phyloP scores from a whole-genome alignment of 163 green algal species.

The Chlamydomonas reinhardtii region DNA sequence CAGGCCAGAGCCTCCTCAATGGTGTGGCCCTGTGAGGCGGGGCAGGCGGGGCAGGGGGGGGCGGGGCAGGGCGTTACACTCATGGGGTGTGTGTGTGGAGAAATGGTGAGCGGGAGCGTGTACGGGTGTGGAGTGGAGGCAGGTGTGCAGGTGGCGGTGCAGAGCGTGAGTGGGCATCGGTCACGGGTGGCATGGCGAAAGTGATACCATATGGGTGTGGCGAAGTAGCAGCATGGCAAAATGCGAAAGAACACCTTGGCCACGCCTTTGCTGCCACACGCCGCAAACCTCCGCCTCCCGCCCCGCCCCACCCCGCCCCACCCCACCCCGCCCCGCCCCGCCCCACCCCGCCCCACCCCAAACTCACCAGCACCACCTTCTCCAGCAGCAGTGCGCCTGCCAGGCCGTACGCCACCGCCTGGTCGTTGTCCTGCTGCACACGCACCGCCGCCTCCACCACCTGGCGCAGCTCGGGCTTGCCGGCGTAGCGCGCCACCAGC shows the following conservation, averaged over 20 bases:
- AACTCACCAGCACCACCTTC: slow-evolving; percentile 59
- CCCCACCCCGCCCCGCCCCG: too few species aligned
- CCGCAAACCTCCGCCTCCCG: too few species aligned
- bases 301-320: too few species aligned
- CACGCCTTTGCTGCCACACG: too few species aligned
- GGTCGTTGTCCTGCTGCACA: slow-evolving; percentile 66
- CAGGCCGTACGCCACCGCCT: slow-evolving; percentile 48
- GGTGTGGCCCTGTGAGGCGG: slow-evolving; percentile 47
- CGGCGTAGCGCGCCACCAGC: slow-evolving; percentile 60
- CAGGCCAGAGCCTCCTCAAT: slow-evolving; percentile 53
- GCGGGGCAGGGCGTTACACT: too few species aligned
- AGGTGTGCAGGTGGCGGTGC: too few species aligned
- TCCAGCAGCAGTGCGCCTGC: slow-evolving; percentile 54
- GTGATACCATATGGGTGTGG: too few species aligned
- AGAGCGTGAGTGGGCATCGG: too few species aligned
- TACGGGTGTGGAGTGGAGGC: background rate
- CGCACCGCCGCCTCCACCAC: slow-evolving; percentile 58
- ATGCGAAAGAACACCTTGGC: too few species aligned
- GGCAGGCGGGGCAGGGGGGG: background rate
- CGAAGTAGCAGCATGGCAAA: too few species aligned
- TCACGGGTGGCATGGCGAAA: too few species aligned
- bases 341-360: background rate
- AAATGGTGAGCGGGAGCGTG: background rate
- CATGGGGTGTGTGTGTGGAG: too few species aligned
- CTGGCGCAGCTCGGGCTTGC: slow-evolving; percentile 47